These are phyloP conservation scores for Phalaenopsis hybrid DNA, from an alignment of 116 monocot genomes.

Conservation along the genomic window DNA sequence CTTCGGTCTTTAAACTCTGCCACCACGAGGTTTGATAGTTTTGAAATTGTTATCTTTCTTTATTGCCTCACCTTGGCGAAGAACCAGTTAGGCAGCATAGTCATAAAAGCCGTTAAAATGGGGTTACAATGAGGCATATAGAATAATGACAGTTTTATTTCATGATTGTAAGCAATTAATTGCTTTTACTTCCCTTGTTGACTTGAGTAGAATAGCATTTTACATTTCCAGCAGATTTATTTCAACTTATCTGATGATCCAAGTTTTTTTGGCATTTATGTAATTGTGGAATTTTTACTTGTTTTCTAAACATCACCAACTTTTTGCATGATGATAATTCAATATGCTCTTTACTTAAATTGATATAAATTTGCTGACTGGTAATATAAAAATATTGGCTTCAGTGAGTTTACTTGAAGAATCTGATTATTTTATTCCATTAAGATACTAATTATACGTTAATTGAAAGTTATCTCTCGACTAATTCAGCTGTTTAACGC, in stretches of 20 bases:
- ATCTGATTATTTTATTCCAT: too few relatives aligned
- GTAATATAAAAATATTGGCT: not conserved
- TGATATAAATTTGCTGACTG: not conserved
- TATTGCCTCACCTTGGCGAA: too few relatives aligned
- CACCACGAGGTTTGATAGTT: too few relatives aligned
- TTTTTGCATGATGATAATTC: not conserved
- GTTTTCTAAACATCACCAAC: not conserved
- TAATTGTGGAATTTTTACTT: not conserved
- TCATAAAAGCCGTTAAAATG: not conserved
- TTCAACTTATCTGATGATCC: not conserved
- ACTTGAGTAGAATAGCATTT: not conserved
- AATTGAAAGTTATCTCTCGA: too few relatives aligned
- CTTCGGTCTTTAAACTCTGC: constrained; percentile 13
- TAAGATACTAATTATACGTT: too few relatives aligned
- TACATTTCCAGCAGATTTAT: not conserved
- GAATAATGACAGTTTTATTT: not conserved
- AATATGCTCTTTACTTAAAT: not conserved
- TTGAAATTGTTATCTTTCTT: too few relatives aligned
- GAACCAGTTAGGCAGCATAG: too few relatives aligned
- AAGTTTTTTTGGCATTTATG: not conserved
- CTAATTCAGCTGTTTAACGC: too few relatives aligned
- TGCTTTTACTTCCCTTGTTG: not conserved
- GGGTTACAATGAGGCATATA: not conserved
- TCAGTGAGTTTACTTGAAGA: too few relatives aligned
- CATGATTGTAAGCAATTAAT: not conserved